Evolutionary conservation across 208 protist genomes (phyloP).

Genomic region (Crithidia acanthocephali): DNA sequence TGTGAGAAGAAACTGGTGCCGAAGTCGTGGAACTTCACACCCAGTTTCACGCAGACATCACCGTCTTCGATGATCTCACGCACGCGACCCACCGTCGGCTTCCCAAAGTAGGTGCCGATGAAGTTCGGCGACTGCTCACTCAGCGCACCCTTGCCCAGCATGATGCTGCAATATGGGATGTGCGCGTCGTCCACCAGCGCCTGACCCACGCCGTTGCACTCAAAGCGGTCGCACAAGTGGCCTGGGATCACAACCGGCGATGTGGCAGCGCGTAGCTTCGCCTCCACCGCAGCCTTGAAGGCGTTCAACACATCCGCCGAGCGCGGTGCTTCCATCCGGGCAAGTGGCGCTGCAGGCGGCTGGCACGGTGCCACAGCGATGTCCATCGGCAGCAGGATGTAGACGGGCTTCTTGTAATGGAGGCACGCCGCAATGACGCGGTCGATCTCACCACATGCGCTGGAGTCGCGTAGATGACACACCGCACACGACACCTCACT

Average conservation of each 20-base stretch:
- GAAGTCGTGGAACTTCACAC: conserved; percentile 63
- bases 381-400: conserved; percentile 44
- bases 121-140: conserved; percentile 52
- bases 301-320: conserved; percentile 14
- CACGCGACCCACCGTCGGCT: conserved; percentile 3
- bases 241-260: conserved; percentile 34
- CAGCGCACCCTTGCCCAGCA: conserved; percentile 51
- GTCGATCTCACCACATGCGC: conserved; percentile 42
- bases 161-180: conserved; percentile 41
- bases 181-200: conserved; percentile 41
- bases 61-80: conserved; percentile 30
- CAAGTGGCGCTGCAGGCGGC: conserved; percentile 24
- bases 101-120: conserved; percentile 44
- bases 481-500: conserved; percentile 30
- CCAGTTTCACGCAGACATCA: conserved; percentile 35
- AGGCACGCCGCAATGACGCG: conserved; percentile 32
- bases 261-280: conserved; percentile 26
- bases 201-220: conserved; percentile 34
- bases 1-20: conserved; percentile 55
- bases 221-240: conserved; percentile 51
- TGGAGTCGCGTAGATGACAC: conserved; percentile 15
- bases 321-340: neutral
- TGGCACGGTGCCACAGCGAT: conserved; percentile 10
- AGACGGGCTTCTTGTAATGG: conserved; percentile 35
- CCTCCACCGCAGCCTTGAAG: conserved; percentile 38